phyloP scores from a whole-genome alignment of 2,329 filamentous ascomycete genomes.

The Venturia nashicola region DNA sequence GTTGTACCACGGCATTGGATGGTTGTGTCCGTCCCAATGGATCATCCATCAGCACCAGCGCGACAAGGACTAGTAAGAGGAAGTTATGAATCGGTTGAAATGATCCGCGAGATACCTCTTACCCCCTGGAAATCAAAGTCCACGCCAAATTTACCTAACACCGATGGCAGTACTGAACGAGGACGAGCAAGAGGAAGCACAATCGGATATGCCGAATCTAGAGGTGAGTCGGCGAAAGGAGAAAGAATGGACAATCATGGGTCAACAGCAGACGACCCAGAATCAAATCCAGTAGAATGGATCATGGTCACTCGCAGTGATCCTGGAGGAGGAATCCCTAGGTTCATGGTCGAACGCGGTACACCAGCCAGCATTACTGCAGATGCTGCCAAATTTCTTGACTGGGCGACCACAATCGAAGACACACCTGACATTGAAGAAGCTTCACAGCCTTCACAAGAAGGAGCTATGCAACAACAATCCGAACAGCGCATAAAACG shows the following conservation, averaged over 20 bases:
- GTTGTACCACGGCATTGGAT: constrained; percentile 60
- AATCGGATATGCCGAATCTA: constrained; percentile 28
- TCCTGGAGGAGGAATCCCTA: constrained; percentile 75
- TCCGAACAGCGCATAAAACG: constrained; percentile 5
- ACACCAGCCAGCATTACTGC: constrained; percentile 69
- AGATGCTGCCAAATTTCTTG: constrained; percentile 70
- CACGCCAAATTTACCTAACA: constrained; percentile 18
- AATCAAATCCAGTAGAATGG: constrained; percentile 67
- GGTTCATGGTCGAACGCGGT: constrained; percentile 83
- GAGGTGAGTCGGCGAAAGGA: constrained; percentile 24
- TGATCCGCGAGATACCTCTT: constrained; percentile 71
- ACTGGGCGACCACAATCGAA: constrained; percentile 55
- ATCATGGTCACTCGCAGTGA: constrained; percentile 86
- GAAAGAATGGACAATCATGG: constrained; percentile 20
- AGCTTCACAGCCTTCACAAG: constrained; percentile 14
- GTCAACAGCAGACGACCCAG: constrained; percentile 29
- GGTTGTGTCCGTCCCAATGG: constrained; percentile 74
- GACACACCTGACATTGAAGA: constrained; percentile 27
- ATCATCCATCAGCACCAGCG: constrained; percentile 60
- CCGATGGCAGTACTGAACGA: constrained; percentile 13
- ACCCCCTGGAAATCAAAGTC: constrained; percentile 25
- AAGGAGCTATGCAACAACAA: constrained; percentile 13
- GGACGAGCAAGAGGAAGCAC: constrained; percentile 26
- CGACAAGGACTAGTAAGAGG: constrained; percentile 68
- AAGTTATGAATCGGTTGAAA: constrained; percentile 81